Conservation (phyloP, 75 land plant species). For the Azolla pinnata region DNA sequence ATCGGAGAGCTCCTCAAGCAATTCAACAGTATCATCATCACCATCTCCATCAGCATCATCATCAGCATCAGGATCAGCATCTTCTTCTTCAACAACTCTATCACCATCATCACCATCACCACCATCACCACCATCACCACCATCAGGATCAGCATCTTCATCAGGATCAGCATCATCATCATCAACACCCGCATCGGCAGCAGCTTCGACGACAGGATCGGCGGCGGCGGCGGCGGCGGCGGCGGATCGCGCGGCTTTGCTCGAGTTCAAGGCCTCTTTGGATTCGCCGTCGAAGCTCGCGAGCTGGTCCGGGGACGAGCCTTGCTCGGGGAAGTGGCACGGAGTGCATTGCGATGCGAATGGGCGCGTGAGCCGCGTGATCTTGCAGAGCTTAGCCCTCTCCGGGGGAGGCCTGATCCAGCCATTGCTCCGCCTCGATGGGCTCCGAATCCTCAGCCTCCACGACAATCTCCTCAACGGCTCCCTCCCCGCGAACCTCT, state of each 20-base stretch:
- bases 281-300: constrained; percentile 28
- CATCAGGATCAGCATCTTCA: no score
- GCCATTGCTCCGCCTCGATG: constrained; percentile 26
- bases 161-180: no score
- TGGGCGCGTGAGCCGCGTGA: constrained; percentile 41
- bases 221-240: not conserved
- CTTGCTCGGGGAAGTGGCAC: constrained; percentile 29
- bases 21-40: no score
- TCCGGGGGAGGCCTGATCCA: constrained; percentile 17
- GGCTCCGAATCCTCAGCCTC: constrained; percentile 66
- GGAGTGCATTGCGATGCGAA: constrained; percentile 29
- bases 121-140: no score
- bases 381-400: constrained; percentile 40
- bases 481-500: constrained; percentile 50
- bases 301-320: constrained; percentile 29
- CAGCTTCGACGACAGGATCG: no score
- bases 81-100: no score
- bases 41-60: no score
- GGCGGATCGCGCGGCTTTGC: constrained; percentile 25
- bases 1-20: no score
- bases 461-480: constrained; percentile 50
- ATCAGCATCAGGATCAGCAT: no score
- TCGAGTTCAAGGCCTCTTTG: constrained; percentile 33
- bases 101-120: no score
- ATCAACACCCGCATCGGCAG: no score